Evolutionary conservation across 2,329 filamentous ascomycete species (phyloP).

Genomic region (Dendrostoma leiphaemia): DNA sequence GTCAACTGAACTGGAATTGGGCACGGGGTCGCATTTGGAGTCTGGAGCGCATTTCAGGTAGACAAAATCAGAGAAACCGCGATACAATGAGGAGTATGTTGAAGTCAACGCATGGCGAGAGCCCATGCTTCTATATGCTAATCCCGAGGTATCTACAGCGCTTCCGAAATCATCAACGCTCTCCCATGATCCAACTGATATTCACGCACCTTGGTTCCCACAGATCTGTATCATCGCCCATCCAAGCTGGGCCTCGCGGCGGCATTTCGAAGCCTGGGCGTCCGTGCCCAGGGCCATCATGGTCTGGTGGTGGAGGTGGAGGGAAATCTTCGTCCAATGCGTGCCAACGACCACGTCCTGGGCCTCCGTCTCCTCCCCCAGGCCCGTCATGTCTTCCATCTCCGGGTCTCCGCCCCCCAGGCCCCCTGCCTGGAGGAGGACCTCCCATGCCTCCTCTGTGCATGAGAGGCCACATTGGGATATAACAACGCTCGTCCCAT

Average conservation of each 20-base stretch:
- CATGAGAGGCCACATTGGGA: slow-evolving; percentile 49
- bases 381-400: slow-evolving; percentile 1
- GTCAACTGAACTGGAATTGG: slow-evolving; percentile 7
- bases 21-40: background rate
- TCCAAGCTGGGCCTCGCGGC: slow-evolving; percentile 22
- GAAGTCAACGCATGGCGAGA: background rate
- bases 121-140: background rate
- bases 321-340: background rate
- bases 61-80: background rate
- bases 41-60: background rate
- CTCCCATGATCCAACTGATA: slow-evolving; percentile 16
- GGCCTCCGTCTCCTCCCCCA: background rate
- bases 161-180: background rate
- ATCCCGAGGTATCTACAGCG: background rate
- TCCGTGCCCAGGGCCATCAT: slow-evolving; percentile 8
- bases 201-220: slow-evolving; percentile 29
- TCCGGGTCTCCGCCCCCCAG: slow-evolving; percentile 15
- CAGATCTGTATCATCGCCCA: slow-evolving; percentile 27
- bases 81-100: background rate
- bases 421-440: slow-evolving; percentile 15
- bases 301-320: background rate
- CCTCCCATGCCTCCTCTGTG: slow-evolving; percentile 4
- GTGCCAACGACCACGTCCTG: slow-evolving; percentile 3
- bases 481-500: slow-evolving; percentile 44
- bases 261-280: slow-evolving; percentile 11